phyloP scores from a whole-genome alignment of 805 yeast genomes.

The Kodamaea sagamina region DNA sequence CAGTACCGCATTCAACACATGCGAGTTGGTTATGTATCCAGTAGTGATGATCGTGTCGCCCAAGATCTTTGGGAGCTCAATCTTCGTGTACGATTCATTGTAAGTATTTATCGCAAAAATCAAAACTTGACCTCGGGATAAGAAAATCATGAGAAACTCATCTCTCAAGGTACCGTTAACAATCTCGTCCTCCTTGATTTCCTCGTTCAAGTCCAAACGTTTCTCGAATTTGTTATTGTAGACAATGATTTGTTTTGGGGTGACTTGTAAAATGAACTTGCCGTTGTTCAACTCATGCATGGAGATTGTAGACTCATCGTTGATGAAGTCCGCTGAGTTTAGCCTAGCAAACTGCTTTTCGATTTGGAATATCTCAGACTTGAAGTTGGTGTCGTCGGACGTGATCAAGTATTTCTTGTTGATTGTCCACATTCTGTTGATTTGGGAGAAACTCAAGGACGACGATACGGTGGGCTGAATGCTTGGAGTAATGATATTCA shows the following conservation, averaged over 20 bases:
- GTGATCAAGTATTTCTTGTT: slow-evolving; percentile 65
- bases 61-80: slow-evolving; percentile 43
- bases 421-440: slow-evolving; percentile 75
- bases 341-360: slow-evolving; percentile 61
- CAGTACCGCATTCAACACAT: slow-evolving; percentile 46
- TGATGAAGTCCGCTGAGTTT: slow-evolving; percentile 61
- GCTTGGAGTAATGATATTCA: slow-evolving; percentile 66
- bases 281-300: slow-evolving; percentile 61
- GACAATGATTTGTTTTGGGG: slow-evolving; percentile 61
- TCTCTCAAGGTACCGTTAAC: slow-evolving; percentile 63
- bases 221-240: slow-evolving; percentile 62
- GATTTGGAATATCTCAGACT: slow-evolving; percentile 69
- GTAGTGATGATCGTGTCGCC: slow-evolving; percentile 61
- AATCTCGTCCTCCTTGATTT: slow-evolving; percentile 54
- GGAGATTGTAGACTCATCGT: slow-evolving; percentile 63
- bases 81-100: slow-evolving; percentile 33
- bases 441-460: slow-evolving; percentile 69
- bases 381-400: slow-evolving; percentile 62
- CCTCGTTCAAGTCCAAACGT: slow-evolving; percentile 48
- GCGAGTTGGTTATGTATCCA: slow-evolving; percentile 62
- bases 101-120: slow-evolving; percentile 48
- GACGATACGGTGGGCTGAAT: slow-evolving; percentile 68
- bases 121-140: slow-evolving; percentile 70
- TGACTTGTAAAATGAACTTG: slow-evolving; percentile 69
- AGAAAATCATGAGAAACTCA: slow-evolving; percentile 62